These are phyloP conservation scores for Leptomonas seymouri DNA, from an alignment of 208 protist species.

Conservation along the genomic window DNA sequence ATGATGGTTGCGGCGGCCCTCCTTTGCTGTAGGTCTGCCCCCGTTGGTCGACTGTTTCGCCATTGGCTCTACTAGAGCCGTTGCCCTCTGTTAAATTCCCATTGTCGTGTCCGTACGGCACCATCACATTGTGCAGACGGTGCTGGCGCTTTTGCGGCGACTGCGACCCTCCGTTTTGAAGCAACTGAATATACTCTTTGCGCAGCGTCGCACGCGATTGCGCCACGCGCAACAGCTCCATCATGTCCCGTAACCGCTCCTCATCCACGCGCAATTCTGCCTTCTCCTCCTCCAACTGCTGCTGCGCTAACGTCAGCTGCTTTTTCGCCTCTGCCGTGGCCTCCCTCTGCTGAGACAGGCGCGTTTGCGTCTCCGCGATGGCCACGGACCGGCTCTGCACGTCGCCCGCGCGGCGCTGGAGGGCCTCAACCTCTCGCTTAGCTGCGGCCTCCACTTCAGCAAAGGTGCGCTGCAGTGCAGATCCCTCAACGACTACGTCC, in stretches of 20 bases:
- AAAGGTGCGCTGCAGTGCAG: constrained; percentile 42
- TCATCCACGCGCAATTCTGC: constrained; percentile 47
- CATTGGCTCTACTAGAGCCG: background rate
- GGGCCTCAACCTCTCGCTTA: constrained; percentile 40
- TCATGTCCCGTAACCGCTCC: constrained; percentile 53
- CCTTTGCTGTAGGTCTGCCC: background rate
- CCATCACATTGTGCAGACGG: no score
- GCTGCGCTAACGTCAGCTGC: constrained; percentile 35
- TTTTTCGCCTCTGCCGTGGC: constrained; percentile 38
- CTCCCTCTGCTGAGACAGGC: constrained; percentile 38
- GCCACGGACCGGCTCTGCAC: constrained; percentile 43
- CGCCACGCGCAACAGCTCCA: constrained; percentile 46
- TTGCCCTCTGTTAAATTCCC: background rate
- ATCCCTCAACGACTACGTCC: constrained; percentile 38
- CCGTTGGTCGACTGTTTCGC: background rate
- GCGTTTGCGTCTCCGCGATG: constrained; percentile 32
- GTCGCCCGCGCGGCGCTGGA: constrained; percentile 48
- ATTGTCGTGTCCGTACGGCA: no score
- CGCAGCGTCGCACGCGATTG: constrained; percentile 32
- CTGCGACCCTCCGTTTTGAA: background rate
- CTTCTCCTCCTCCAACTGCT: constrained; percentile 53
- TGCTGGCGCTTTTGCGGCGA: background rate
- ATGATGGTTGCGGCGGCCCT: background rate
- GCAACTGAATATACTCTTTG: background rate
- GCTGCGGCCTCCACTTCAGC: constrained; percentile 31